Evolutionary conservation across 805 yeast species (phyloP), one percentile per base, ranked within the genome.

Genomic region (Wickerhamomyces chambardii): DNA sequence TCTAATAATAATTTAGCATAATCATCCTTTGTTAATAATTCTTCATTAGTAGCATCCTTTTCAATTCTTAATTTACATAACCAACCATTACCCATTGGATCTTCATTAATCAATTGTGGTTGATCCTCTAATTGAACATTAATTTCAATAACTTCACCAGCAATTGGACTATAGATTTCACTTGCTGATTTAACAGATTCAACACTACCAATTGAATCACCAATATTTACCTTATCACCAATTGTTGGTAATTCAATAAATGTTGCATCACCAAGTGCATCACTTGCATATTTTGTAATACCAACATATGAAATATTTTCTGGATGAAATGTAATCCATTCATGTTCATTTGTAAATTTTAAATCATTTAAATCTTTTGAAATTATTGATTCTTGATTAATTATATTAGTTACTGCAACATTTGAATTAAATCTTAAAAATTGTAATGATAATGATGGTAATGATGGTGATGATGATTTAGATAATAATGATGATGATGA

Each of bases 81-180:
- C 96, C 96, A 90, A 27, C 95, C 97, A 38, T 76, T 78, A 36
- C 97, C 97, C 78, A 84, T 69, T 33, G 98, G 97, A 53, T 87
- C 97, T 44, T 65, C 61, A 63, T 89, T 90, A 51, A 92, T 75
- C 48, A 86, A 64, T 38, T 76, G 78, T 26, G 98, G 97, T 40
- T 69, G 64, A 34, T 72, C 73, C 43, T 74, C 80, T 46, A 92
- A 69, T 17, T 53, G 58, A 27, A 64, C 70, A 63, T 92, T 92
- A 45, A 76, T 73, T 46, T 78, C 95, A 33, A 77, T 41, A 27
- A 92, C 67, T 45, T 72, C 80, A 33, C 95, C 96, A 14, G 69
- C 61, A 21, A 86, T 82, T 34, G 98, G 98, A 15, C 87, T 66
- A 61, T 89, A 90, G 43, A 92, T 81, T 54, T 92, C 98, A 45